These are phyloP conservation scores for Trichoderma brevicompactum DNA, from an alignment of 2,329 filamentous ascomycete genomes.

Conservation along the genomic window DNA sequence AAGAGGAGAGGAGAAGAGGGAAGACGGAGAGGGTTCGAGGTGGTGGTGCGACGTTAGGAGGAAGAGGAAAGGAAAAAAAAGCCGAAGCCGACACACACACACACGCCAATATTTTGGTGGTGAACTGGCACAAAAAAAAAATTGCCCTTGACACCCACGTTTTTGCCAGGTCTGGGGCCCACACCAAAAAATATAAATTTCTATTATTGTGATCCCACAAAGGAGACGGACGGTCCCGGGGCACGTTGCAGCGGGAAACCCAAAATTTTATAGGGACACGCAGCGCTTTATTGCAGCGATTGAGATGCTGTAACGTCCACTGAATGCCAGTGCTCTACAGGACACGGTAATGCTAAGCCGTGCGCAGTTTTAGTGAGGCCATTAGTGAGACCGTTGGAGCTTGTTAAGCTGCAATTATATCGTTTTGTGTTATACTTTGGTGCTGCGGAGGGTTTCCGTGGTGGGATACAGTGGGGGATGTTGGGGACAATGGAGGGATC, in stretches of 20 bases:
- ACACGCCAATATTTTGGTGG: conserved; percentile 24
- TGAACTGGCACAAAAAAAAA: conserved; percentile 24
- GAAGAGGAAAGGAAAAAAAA: conserved; percentile 25
- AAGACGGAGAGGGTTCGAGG: neutral
- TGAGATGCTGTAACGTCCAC: neutral
- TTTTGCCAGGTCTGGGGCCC: conserved; percentile 19
- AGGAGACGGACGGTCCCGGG: neutral
- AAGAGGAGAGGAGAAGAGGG: neutral
- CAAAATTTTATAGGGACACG: too few species aligned
- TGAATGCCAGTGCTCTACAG: neutral
- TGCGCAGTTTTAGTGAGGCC: neutral
- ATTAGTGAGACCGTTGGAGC: neutral
- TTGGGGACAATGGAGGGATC: too few species aligned
- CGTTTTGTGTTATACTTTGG: too few species aligned
- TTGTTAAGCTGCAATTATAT: neutral
- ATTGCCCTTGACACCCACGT: conserved; percentile 24
- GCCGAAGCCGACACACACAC: conserved; percentile 18
- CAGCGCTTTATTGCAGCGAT: neutral
- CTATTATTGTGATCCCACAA: conserved; percentile 1
- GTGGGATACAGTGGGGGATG: too few species aligned
- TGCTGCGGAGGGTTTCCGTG: too few species aligned
- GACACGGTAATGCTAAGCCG: conserved; percentile 7
- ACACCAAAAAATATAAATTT: conserved; percentile 6
- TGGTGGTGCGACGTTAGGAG: conserved; percentile 13
- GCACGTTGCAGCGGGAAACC: too few species aligned